Evolutionary conservation across 768 basidiomycete genomes (phyloP).

Genomic region (Amanita molliuscula): DNA sequence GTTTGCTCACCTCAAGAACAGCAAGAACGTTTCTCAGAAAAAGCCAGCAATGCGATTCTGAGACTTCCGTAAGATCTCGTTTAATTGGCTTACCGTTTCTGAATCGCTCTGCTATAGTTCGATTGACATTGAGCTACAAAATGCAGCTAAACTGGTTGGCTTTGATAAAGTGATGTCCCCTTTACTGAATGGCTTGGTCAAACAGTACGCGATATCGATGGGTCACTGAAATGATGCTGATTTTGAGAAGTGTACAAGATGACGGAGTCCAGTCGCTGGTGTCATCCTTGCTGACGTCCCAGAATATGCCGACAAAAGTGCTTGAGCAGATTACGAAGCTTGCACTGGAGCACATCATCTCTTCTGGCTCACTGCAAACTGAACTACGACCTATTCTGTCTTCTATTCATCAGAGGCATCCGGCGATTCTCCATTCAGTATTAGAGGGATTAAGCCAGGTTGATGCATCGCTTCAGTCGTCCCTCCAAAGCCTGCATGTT

Average conservation of each 20-base stretch:
- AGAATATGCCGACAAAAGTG: slow-evolving; percentile 21
- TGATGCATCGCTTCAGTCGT: slow-evolving; percentile 26
- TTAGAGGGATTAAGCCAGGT: slow-evolving; percentile 11
- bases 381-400: slow-evolving; percentile 29
- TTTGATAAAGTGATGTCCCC: slow-evolving; percentile 17
- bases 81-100: neutral
- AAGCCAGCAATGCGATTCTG: slow-evolving; percentile 30
- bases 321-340: slow-evolving; percentile 19
- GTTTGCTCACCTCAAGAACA: slow-evolving; percentile 56
- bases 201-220: neutral
- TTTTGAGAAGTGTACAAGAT: slow-evolving; percentile 21
- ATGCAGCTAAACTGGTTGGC: slow-evolving; percentile 11
- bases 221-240: neutral
- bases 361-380: slow-evolving; percentile 13
- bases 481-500: slow-evolving; percentile 42
- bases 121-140: slow-evolving; percentile 9
- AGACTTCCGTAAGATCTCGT: slow-evolving; percentile 35
- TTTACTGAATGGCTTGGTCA: slow-evolving; percentile 14
- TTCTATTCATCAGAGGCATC: slow-evolving; percentile 56
- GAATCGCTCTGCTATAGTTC: slow-evolving; percentile 4
- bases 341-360: slow-evolving; percentile 18
- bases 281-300: slow-evolving; percentile 25
- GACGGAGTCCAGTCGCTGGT: slow-evolving; percentile 20
- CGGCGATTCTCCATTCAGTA: slow-evolving; percentile 11
- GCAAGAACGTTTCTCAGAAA: slow-evolving; percentile 33